Conservation (phyloP, 345 rosid genomes). For the Dipteronia sinensis region DNA sequence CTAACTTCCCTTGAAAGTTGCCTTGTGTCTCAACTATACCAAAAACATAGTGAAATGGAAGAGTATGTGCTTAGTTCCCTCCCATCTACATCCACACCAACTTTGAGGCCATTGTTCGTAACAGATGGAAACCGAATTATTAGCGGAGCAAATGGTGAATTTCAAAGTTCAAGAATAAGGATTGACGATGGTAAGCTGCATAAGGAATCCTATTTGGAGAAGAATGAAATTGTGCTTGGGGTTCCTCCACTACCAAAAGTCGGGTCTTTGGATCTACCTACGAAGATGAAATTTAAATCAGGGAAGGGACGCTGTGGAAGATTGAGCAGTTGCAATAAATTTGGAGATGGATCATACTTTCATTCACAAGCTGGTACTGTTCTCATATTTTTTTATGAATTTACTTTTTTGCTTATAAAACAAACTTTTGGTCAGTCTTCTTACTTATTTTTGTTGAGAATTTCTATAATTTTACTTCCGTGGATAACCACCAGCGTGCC, state of each 20-base stretch:
- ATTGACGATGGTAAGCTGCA: conserved; percentile 25
- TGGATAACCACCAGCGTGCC: not conserved
- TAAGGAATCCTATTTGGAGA: conserved; percentile 26
- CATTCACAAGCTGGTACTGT: conserved; percentile 37
- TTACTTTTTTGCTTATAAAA: conserved; percentile 8
- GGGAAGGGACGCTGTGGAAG: conserved; percentile 35
- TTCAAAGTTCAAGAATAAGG: conserved; percentile 13
- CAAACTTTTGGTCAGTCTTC: not conserved
- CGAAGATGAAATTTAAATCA: conserved; percentile 39
- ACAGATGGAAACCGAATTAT: conserved; percentile 58
- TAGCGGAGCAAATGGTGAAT: conserved; percentile 41
- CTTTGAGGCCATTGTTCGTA: conserved; percentile 57
- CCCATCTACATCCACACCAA: conserved; percentile 45
- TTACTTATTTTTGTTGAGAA: not conserved
- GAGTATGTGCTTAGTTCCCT: conserved; percentile 45
- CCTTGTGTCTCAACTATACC: conserved; percentile 63
- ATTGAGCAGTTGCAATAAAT: conserved; percentile 32
- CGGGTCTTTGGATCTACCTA: conserved; percentile 28
- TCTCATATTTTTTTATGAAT: not conserved
- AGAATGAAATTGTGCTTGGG: conserved; percentile 32
- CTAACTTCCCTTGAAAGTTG: conserved; percentile 62
- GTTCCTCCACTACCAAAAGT: conserved; percentile 56
- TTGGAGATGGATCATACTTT: conserved; percentile 22
- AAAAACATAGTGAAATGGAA: conserved; percentile 46
- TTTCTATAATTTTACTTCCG: not conserved